Base-by-base conservation (phyloP, 805 yeast genomes). In the Pichia eremophila region DNA sequence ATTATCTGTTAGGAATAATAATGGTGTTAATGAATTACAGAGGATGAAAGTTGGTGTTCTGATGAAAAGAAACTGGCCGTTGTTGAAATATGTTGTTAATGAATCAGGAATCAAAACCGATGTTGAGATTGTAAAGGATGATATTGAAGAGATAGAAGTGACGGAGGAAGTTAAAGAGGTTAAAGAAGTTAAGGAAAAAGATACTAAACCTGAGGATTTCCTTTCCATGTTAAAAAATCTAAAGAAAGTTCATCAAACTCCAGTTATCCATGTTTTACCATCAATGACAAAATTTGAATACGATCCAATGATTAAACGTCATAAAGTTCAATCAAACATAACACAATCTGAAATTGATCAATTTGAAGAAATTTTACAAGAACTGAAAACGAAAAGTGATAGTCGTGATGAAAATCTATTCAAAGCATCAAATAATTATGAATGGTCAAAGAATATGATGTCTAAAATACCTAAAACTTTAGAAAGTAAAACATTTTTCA, bases 341-440 rank as follows among this genome's bases (percentile, higher is more conserved):
- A 32, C 41, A 9, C 51, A 47, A 14, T n/a, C 34, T 11, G 47
- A 51, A 14, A 41, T 51, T 9, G 54, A 55, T 10, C 53, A 54
- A 5, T 51, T 79, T 22, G 75, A 77, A 53, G 52, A 50, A 0
- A 75, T 71, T 45, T 63, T 80, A 36, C 59, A 65, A 40, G 60
- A 65, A 8, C 74, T 79, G 5, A 74, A 75, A 49, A 58, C 58
- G 17, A 62, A 64, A 18, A 67, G 66, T 46, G 71, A 70, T 22
- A 43, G 53, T 18, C 66, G 66, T 32, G 72, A 71, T 36, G 76
- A 75, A 48, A 65, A 66, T 37, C 56, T 66, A 39, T 77, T 75
- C 55, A 69, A 79, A 36, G 74, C 73, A 42, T 57, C 65, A 37
- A 68, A 70, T 39, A 80, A 83, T 0, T 77, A 65, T 50, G 82